Evolutionary conservation across 768 basidiomycete species (phyloP).

Genomic region (Lactarius quietus): DNA sequence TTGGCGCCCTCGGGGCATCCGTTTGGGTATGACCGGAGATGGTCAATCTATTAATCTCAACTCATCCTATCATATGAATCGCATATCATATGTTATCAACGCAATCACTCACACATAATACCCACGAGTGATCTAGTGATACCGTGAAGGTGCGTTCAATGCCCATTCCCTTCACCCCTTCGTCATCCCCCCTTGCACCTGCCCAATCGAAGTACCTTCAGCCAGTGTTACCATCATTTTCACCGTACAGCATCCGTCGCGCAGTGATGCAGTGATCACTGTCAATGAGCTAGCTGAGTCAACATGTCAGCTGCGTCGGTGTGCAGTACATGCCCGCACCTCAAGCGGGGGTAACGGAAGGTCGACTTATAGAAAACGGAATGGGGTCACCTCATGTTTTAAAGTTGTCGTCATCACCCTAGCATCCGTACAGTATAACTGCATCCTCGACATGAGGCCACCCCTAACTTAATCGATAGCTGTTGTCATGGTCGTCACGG

Average conservation of each 20-base stretch:
- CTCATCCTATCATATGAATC: background rate
- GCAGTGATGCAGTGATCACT: background rate
- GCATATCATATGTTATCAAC: background rate
- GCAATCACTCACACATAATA: background rate
- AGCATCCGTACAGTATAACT: too few relatives aligned
- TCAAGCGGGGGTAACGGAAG: background rate
- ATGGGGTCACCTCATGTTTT: background rate
- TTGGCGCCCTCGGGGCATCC: background rate
- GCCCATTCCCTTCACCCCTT: too few relatives aligned
- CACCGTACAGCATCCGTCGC: background rate
- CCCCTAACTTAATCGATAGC: too few relatives aligned
- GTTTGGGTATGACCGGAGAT: background rate
- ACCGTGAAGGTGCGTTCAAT: too few relatives aligned
- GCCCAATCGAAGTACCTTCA: background rate
- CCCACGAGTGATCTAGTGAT: too few relatives aligned
- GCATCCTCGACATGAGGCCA: background rate
- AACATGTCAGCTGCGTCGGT: background rate
- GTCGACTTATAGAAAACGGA: background rate
- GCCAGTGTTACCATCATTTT: background rate
- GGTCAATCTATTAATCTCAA: background rate
- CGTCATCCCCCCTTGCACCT: background rate
- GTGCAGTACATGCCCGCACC: background rate
- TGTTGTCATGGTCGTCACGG: too few relatives aligned
- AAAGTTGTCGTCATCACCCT: background rate
- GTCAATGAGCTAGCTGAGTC: background rate